Evolutionary conservation across 257 asterid genomes (phyloP).

Genomic region (Jasminum sambac): DNA sequence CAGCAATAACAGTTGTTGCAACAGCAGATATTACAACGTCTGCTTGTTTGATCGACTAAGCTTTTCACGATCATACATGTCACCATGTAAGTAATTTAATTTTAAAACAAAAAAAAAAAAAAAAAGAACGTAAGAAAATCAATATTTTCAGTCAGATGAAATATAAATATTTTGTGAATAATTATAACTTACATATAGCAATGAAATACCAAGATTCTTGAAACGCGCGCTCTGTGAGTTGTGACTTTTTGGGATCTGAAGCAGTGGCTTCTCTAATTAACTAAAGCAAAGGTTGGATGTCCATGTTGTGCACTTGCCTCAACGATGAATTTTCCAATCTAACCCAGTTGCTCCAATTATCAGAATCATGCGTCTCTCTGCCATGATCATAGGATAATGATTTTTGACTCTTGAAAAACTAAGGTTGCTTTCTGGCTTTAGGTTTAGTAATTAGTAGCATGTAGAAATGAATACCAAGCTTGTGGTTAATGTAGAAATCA

Average conservation of each 20-base stretch:
- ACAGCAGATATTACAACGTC: conserved; percentile 44
- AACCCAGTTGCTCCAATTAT: conserved; percentile 36
- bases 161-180: no score
- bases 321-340: conserved; percentile 27
- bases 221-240: conserved; percentile 18
- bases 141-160: no score
- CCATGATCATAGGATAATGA: not conserved
- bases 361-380: conserved; percentile 32
- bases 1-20: not conserved
- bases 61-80: conserved; percentile 28
- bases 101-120: no score
- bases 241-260: conserved; percentile 12
- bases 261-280: conserved; percentile 25
- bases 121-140: no score
- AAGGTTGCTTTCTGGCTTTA: no score
- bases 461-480: not conserved
- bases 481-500: not conserved
- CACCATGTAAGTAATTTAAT: conserved; percentile 24
- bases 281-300: conserved; percentile 27
- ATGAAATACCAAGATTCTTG: conserved; percentile 16
- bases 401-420: no score
- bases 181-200: conserved; percentile 18
- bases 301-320: conserved; percentile 26
- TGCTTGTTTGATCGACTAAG: conserved; percentile 36
- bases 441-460: no score